Conservation (phyloP, 129 eudicot genomes). For the Ambrosia trifida region DNA sequence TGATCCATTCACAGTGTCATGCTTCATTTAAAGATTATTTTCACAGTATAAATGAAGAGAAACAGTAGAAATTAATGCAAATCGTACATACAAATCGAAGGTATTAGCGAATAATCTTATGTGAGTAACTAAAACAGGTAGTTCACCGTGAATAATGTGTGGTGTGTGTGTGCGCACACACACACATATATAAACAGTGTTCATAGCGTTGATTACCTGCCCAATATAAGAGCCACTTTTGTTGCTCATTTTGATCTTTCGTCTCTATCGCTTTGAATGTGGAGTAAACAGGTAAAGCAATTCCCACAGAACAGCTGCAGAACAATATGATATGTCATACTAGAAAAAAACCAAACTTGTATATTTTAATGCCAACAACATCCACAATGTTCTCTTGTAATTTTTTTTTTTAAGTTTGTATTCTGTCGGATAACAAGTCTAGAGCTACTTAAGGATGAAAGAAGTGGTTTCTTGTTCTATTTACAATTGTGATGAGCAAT, state of each 20-base stretch:
- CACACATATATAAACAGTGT: background rate
- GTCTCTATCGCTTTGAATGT: slow-evolving; percentile 86
- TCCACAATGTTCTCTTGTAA: slow-evolving; percentile 1
- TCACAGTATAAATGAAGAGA: background rate
- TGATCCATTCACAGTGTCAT: slow-evolving; percentile 66
- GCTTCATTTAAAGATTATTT: background rate
- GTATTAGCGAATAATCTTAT: too few relatives aligned
- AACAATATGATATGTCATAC: slow-evolving; percentile 18
- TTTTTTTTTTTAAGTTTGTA: background rate
- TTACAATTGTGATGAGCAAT: background rate
- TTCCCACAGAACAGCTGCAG: slow-evolving; percentile 83
- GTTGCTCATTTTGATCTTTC: slow-evolving; percentile 68
- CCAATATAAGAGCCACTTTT: slow-evolving; percentile 89
- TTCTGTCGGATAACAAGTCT: background rate
- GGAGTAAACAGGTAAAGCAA: slow-evolving; percentile 78
- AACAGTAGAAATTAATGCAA: background rate
- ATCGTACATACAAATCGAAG: background rate
- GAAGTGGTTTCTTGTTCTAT: background rate
- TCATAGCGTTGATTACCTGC: slow-evolving; percentile 64
- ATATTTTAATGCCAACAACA: slow-evolving; percentile 16
- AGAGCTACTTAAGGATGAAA: background rate
- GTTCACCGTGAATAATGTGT: background rate
- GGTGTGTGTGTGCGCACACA: background rate
- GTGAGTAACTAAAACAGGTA: background rate
- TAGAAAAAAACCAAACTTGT: background rate